phyloP scores from a whole-genome alignment of 1,284 basidiomycete genomes.

The Phellopilus nigrolimitatus region DNA sequence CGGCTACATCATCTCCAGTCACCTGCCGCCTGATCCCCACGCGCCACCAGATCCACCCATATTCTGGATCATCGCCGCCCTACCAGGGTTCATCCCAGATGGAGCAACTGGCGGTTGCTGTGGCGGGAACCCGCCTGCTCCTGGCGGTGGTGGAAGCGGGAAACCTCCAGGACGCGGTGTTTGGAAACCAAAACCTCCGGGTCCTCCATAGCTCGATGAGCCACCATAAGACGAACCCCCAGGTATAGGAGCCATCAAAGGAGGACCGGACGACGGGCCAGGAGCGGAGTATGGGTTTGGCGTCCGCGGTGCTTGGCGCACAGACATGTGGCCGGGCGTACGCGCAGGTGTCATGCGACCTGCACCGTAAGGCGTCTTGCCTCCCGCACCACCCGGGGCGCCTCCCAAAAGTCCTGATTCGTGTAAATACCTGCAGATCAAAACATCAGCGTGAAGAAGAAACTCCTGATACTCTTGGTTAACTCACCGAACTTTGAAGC shows the following conservation, averaged over 20 bases:
- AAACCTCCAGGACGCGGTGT: conserved; percentile 18
- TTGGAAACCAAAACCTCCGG: conserved; percentile 12
- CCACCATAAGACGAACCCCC: conserved; percentile 12
- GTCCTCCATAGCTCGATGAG: conserved; percentile 2
- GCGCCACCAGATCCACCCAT: conserved; percentile 31
- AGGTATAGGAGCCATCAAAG: background rate
- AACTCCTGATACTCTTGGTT: conserved; percentile 13
- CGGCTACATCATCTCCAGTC: conserved; percentile 27
- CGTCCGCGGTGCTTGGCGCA: conserved; percentile 63
- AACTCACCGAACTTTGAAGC: conserved; percentile 88
- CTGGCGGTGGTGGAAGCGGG: conserved; percentile 20
- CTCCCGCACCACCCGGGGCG: conserved; percentile 51
- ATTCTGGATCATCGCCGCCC: conserved; percentile 56
- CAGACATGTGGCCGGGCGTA: conserved; percentile 60
- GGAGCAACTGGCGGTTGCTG: conserved; percentile 18
- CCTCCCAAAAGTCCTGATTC: conserved; percentile 64
- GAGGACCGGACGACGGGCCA: conserved; percentile 23
- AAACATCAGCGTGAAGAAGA: conserved; percentile 19
- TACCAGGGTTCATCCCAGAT: conserved; percentile 54
- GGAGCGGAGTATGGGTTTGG: conserved; percentile 63
- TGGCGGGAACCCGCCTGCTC: background rate
- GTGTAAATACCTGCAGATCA: conserved; percentile 57
- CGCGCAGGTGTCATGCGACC: conserved; percentile 74
- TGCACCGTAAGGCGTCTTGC: conserved; percentile 76
- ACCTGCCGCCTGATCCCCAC: conserved; percentile 22